Evolutionary conservation across 176 grass and related monocot species (phyloP).

Genomic region (Avena insularis): DNA sequence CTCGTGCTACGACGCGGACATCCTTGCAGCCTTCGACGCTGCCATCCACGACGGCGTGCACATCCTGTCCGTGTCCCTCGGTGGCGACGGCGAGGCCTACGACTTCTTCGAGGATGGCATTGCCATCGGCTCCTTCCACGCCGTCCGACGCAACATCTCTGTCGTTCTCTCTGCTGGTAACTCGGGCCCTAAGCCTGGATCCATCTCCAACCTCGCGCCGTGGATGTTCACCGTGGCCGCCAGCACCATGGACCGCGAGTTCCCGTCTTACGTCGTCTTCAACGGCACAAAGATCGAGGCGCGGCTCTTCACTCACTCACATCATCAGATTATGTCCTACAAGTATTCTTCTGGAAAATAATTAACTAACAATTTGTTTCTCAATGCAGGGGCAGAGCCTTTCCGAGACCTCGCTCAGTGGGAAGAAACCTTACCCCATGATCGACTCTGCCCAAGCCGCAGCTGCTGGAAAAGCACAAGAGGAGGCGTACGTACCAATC

Average conservation of each 20-base stretch:
- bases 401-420: constrained; percentile 45
- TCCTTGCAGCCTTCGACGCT: constrained; percentile 70
- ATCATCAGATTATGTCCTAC: neutral
- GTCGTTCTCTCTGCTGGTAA: constrained; percentile 84
- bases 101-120: constrained; percentile 59
- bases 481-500: constrained; percentile 50
- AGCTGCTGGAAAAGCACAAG: constrained; percentile 34
- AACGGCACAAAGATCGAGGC: constrained; percentile 45
- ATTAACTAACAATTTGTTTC: neutral
- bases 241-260: constrained; percentile 85
- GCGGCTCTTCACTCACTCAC: neutral
- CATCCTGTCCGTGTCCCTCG: constrained; percentile 70
- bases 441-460: constrained; percentile 63
- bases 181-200: constrained; percentile 50
- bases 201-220: constrained; percentile 60
- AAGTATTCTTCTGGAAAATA: neutral
- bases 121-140: constrained; percentile 74
- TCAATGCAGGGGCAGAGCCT: constrained; percentile 76
- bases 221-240: constrained; percentile 71
- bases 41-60: constrained; percentile 77
- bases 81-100: constrained; percentile 6
- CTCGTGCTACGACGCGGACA: constrained; percentile 78
- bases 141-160: constrained; percentile 58
- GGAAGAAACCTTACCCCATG: constrained; percentile 52
- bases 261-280: constrained; percentile 53